Percentiles rank a stretch among this genome's conserved stretches.
Conservation (phyloP, 2,329 filamentous ascomycete species). For the Colletotrichum ledebouriae region DNA sequence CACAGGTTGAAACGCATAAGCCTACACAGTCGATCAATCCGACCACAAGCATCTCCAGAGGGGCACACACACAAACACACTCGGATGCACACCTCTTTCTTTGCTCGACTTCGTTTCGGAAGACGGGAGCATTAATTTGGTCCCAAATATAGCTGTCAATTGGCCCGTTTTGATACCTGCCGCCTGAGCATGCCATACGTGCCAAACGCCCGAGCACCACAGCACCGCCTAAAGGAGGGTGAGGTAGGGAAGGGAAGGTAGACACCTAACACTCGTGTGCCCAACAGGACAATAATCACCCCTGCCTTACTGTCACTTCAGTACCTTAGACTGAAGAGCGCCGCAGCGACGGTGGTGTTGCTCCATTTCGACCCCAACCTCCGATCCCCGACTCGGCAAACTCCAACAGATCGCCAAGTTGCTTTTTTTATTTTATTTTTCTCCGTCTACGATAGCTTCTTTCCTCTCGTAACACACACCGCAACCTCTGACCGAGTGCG, state of each 20-base stretch:
- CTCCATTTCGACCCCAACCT: slow-evolving; percentile 41
- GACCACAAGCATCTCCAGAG: slow-evolving; percentile 7
- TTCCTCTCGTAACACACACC: slow-evolving; percentile 10
- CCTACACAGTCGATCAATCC: slow-evolving; percentile 6
- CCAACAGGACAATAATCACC: neutral
- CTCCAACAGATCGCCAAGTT: slow-evolving; percentile 37
- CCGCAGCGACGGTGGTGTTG: slow-evolving; percentile 5
- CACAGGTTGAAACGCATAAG: slow-evolving; percentile 36
- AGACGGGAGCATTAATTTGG: slow-evolving; percentile 36
- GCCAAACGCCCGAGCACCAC: slow-evolving; percentile 24
- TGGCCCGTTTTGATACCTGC: slow-evolving; percentile 29
- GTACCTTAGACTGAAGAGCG: neutral
- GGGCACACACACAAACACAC: slow-evolving; percentile 14
- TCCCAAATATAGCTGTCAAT: slow-evolving; percentile 36
- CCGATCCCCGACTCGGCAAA: slow-evolving; percentile 38
- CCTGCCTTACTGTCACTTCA: neutral
- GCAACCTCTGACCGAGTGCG: slow-evolving; percentile 23
- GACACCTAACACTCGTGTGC: neutral
- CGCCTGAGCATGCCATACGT: slow-evolving; percentile 10
- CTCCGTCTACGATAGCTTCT: slow-evolving; percentile 27
- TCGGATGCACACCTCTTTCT: slow-evolving; percentile 5
- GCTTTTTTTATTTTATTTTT: slow-evolving; percentile 11
- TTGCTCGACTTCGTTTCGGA: slow-evolving; percentile 26
- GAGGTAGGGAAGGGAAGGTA: no score
- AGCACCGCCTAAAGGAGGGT: no score